Conservation (phyloP, 441 rosid species). For the Macaranga tanarius region DNA sequence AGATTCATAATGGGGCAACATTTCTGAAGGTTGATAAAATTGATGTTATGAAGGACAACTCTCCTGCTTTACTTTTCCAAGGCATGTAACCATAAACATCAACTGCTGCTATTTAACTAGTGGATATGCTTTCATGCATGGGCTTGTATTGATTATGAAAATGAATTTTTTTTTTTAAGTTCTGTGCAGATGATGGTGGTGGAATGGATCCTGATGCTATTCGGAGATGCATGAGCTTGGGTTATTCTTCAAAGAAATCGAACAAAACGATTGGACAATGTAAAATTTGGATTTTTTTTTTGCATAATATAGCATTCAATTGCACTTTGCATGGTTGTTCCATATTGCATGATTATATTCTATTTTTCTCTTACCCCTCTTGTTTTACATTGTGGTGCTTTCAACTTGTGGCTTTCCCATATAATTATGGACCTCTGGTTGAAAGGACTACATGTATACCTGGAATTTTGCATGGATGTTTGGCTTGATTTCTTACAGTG, state of each 20-base stretch:
- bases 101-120: conserved; percentile 10
- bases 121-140: conserved; percentile 1
- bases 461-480: not conserved
- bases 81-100: conserved; percentile 36
- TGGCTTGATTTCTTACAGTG: not conserved
- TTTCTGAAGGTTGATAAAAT: conserved; percentile 85
- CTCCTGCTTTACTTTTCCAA: conserved; percentile 83
- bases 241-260: conserved; percentile 87
- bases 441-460: too few species aligned
- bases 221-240: conserved; percentile 97
- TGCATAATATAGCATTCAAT: too few species aligned
- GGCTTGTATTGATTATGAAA: conserved; percentile 7
- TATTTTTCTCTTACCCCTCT: not conserved
- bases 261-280: conserved; percentile 95
- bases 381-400: not conserved
- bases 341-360: not conserved
- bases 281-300: conserved; percentile 20
- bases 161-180: conserved; percentile 11
- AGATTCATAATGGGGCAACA: conserved; percentile 88
- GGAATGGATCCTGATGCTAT: conserved; percentile 86
- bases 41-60: conserved; percentile 59
- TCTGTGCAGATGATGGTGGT: conserved; percentile 80
- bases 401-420: not conserved
- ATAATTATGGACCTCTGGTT: too few species aligned
- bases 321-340: not conserved